Evolutionary conservation across 768 basidiomycete species (phyloP).

Genomic region (Pleurotus cornucopiae): DNA sequence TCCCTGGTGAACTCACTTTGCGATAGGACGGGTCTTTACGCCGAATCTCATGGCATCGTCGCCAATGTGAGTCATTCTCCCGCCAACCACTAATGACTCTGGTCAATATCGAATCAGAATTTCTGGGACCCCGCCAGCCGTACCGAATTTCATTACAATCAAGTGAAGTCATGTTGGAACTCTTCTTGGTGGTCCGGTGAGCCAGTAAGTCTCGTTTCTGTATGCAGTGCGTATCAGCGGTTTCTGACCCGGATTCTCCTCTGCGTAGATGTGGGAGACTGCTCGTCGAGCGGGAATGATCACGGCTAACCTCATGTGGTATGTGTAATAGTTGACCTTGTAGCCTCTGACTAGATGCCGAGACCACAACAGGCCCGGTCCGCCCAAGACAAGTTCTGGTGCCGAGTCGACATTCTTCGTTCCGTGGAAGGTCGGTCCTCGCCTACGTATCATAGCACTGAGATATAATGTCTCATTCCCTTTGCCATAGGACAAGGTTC

Average conservation of each 20-base stretch:
- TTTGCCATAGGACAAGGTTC: constrained; percentile 46
- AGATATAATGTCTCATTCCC: constrained; percentile 6
- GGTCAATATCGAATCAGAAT: constrained; percentile 40
- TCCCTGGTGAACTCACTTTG: background rate
- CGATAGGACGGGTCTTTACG: constrained; percentile 80
- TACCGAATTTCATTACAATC: constrained; percentile 71
- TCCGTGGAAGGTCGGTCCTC: constrained; percentile 60
- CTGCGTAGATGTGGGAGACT: constrained; percentile 83
- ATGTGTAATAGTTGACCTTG: constrained; percentile 19
- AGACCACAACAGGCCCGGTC: constrained; percentile 64
- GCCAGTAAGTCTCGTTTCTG: constrained; percentile 46
- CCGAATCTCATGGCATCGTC: constrained; percentile 88
- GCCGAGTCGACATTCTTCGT: constrained; percentile 69
- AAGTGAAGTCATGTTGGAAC: constrained; percentile 56
- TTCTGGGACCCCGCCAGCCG: constrained; percentile 76
- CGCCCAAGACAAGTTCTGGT: constrained; percentile 64
- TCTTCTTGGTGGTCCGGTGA: constrained; percentile 86
- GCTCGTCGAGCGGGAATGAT: constrained; percentile 66
- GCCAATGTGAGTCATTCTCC: constrained; percentile 58
- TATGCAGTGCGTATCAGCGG: background rate
- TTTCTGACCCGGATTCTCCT: no score
- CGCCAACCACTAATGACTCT: background rate
- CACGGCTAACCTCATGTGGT: constrained; percentile 94
- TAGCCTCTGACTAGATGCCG: background rate
- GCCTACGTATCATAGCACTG: constrained; percentile 10